These are phyloP conservation scores for Vanderwaltozyma polyspora DNA, from an alignment of 805 yeast species.

Conservation along the genomic window DNA sequence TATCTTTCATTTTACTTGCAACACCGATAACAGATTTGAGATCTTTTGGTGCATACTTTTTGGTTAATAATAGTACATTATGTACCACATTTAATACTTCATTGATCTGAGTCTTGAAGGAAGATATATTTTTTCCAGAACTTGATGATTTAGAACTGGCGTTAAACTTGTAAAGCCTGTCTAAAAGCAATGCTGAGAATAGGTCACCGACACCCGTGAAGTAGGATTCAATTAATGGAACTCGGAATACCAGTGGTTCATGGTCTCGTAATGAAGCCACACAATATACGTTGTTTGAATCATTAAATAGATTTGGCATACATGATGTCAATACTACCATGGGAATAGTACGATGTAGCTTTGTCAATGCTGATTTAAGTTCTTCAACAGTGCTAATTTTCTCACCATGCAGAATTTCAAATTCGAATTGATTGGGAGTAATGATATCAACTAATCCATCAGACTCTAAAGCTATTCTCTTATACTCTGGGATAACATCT, in stretches of 20 bases:
- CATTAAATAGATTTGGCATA: slow-evolving; percentile 15
- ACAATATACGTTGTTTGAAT: slow-evolving; percentile 28
- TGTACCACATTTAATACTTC: slow-evolving; percentile 26
- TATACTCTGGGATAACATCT: slow-evolving; percentile 49
- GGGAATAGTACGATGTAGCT: slow-evolving; percentile 33
- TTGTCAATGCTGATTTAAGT: slow-evolving; percentile 36
- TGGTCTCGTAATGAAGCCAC: slow-evolving; percentile 32
- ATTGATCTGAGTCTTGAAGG: slow-evolving; percentile 18
- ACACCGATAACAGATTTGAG: slow-evolving; percentile 38
- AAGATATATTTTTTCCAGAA: not conserved
- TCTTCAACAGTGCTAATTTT: slow-evolving; percentile 31
- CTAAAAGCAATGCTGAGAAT: slow-evolving; percentile 69
- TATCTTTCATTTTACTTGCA: slow-evolving; percentile 51
- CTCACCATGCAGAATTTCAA: slow-evolving; percentile 54
- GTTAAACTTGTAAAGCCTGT: slow-evolving; percentile 36
- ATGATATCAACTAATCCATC: slow-evolving; percentile 50
- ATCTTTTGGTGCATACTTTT: slow-evolving; percentile 11
- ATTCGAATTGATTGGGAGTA: slow-evolving; percentile 88
- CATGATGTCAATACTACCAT: slow-evolving; percentile 21
- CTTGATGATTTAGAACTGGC: not conserved
- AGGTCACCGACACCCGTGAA: slow-evolving; percentile 94
- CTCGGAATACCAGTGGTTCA: slow-evolving; percentile 26
- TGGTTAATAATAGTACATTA: slow-evolving; percentile 19
- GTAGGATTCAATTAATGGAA: slow-evolving; percentile 61
- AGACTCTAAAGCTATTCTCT: slow-evolving; percentile 28